Evolutionary conservation across 345 rosid genomes (phyloP).

Genomic region (Hirschfeldia incana): DNA sequence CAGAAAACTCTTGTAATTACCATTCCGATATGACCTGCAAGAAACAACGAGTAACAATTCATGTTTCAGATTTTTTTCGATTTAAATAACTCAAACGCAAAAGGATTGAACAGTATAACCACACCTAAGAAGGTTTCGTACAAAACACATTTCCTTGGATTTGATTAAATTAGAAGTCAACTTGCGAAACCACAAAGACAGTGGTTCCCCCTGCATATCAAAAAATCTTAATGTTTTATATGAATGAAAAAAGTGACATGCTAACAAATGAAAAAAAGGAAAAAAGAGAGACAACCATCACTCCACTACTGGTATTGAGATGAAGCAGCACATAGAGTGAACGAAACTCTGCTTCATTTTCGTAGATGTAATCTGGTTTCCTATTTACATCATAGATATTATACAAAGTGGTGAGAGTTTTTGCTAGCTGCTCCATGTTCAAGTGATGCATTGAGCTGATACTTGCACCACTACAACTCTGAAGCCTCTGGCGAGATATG

Average conservation of each 20-base stretch:
- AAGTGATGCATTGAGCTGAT: constrained; percentile 67
- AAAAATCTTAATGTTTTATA: constrained; percentile 17
- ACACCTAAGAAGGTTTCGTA: constrained; percentile 69
- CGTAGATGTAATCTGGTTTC: constrained; percentile 34
- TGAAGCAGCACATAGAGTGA: constrained; percentile 84
- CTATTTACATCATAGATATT: constrained; percentile 69
- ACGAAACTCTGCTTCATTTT: constrained; percentile 74
- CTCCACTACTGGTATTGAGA: constrained; percentile 60
- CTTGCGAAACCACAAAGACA: constrained; percentile 77
- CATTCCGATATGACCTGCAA: constrained; percentile 59
- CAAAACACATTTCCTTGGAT: constrained; percentile 77
- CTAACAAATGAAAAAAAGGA: constrained; percentile 11
- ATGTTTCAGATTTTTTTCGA: background rate
- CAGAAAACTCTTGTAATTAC: constrained; percentile 67
- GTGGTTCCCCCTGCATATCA: constrained; percentile 77
- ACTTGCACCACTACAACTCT: constrained; percentile 41
- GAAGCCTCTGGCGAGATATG: constrained; percentile 75
- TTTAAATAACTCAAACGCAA: constrained; percentile 3
- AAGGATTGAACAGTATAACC: constrained; percentile 2
- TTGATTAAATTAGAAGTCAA: constrained; percentile 54
- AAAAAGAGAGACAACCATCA: constrained; percentile 49
- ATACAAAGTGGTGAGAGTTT: constrained; percentile 71
- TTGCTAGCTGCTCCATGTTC: constrained; percentile 88
- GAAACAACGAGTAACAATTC: background rate
- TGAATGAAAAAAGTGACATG: constrained; percentile 17